Evolutionary conservation across 2,329 filamentous ascomycete species (phyloP), one percentile per base, ranked within the genome.

Genomic region (Talaromyces islandicus): DNA sequence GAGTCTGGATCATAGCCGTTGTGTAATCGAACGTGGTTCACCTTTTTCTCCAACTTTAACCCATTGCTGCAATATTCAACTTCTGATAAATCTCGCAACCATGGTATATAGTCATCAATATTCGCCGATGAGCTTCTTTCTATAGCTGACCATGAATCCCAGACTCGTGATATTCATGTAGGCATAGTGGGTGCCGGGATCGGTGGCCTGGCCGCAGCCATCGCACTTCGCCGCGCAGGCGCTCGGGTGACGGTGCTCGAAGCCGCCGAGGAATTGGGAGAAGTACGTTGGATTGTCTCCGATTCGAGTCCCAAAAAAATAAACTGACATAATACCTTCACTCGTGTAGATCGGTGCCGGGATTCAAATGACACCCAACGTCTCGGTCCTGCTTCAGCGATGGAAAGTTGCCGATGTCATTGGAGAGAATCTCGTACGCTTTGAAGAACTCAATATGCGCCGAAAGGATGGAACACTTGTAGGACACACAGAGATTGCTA

Each of bases 221-320:
- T 79, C 57, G 74, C 77, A 61, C 72, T 75, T 32, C 72, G 74
- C 25, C 67, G 73, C 7, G 71, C 74, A 29, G 76, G 75, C 1
- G 73, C 73, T 46, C 64, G 66, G 14, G 73, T 80, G 2, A 78
- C 74, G 0, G 73, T 80, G 1, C 67, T 80, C 2, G 78, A 80
- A 64, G 68, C 71, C 12, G 75, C 77, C 6, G 64, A 65, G 56
- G 70, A 76, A 64, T 70, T 80, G 9, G 74, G 75, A 56, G 77
- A 80, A 63, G 75, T 77, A 55, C 54, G 43, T 46, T 46, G 43
- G 7, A 5, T 46, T 58, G 24, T 24, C 35, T 60, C 41, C 4
- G n/a, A 27, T 9, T 17, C 21, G 24, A 25, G 6, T 54, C 27
- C 11, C 17, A 35, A 19, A 7, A n/a, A 7, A 60, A n/a, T 30